Evolutionary conservation across 306 rosid species (phyloP), one percentile per base, ranked within the genome.

Genomic region (Senna siamea): DNA sequence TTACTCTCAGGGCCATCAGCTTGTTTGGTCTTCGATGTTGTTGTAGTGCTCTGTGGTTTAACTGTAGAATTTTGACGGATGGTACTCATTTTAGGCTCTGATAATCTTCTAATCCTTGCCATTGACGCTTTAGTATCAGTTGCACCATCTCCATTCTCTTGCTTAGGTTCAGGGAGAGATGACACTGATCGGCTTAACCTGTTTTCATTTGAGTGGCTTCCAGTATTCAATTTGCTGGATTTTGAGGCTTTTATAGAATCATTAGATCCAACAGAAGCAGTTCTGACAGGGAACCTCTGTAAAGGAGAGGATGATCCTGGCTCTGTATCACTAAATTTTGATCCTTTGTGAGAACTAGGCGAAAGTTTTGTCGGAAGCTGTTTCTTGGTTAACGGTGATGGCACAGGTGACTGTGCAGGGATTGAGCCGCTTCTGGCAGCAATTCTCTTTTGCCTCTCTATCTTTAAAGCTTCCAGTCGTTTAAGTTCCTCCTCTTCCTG

Each of bases 361-460:
- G 98, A 90, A 64, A 84, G 77, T 56, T 87, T 92, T 13, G 84
- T 57, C 2, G 84, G 92, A 58, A 85, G 41, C 80, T 66, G 93
- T 83, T 86, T 94, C 87, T 91, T 87, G 56, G 86, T 69, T 72
- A 66, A 87, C 66, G 78, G 87, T 34, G 90, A 85, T 57, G 90
- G 71, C 48, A 80, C 46, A 35, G 86, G 75, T 48, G 87, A 78
- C 53, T 75, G 84, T 48, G 85, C 64, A 72, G 87, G 73, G 66
- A n/a, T 47, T 76, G 87, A 75, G 80, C 88, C 43, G 18, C 91
- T 90, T 85, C 93, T 87, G 59, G 97, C 86, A 73, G 98, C 96
- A 77, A 92, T 95, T 82, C 99, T 95, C 87, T 87, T 95, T 79
- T 95, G 97, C 90, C 99, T 95, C 85, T 90, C 88, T 32, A 87